These are phyloP conservation scores for Salix dunnii DNA, from an alignment of 345 rosid genomes.

Conservation along the genomic window DNA sequence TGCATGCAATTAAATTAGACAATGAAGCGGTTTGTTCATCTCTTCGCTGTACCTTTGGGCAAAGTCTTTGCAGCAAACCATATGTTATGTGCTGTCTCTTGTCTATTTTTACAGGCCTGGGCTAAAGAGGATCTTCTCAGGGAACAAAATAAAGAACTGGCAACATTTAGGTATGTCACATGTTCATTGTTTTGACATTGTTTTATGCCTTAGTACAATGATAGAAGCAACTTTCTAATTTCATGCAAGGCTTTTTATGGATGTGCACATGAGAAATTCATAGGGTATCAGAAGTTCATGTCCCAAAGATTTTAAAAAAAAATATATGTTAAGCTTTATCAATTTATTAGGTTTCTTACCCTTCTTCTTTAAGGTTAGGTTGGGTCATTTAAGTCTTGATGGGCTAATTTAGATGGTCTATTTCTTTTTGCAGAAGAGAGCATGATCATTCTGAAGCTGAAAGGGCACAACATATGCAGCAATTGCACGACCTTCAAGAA, in stretches of 20 bases:
- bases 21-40: slow-evolving; percentile 70
- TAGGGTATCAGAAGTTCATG: not conserved
- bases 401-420: slow-evolving; percentile 10
- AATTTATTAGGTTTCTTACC: not conserved
- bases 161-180: slow-evolving; percentile 58
- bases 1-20: slow-evolving; percentile 78
- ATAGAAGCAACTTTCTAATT: not conserved
- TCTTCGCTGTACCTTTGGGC: not conserved
- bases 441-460: slow-evolving; percentile 98
- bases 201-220: not conserved
- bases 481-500: slow-evolving; percentile 84
- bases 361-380: not conserved
- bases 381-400: not conserved
- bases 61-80: not conserved
- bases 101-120: slow-evolving; percentile 60
- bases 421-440: slow-evolving; percentile 66
- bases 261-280: not conserved
- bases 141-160: slow-evolving; percentile 86
- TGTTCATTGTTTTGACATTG: not conserved
- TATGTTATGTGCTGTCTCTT: slow-evolving; percentile 12
- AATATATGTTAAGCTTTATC: not conserved
- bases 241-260: not conserved
- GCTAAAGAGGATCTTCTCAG: slow-evolving; percentile 91
- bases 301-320: not conserved
- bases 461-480: slow-evolving; percentile 71